These are phyloP conservation scores for Periconia sp. DNA, from an alignment of 2,329 filamentous ascomycete species.

Conservation along the genomic window DNA sequence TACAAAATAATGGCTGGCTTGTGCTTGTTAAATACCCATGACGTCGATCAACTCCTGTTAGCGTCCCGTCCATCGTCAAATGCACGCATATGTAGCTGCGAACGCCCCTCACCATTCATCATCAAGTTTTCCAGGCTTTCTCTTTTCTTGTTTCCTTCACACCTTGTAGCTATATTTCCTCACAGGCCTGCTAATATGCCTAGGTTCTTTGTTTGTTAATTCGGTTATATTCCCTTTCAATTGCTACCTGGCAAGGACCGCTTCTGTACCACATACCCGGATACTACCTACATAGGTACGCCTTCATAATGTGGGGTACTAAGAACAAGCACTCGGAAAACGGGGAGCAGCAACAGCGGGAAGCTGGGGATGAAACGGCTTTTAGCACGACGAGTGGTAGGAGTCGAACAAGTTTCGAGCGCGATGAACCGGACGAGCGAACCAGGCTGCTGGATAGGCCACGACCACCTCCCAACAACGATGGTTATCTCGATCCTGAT, in stretches of 20 bases:
- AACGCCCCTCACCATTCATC: conserved; percentile 7
- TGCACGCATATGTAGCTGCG: too few relatives aligned
- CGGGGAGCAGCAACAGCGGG: conserved; percentile 23
- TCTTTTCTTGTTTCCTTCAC: background rate
- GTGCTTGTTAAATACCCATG: conserved; percentile 11
- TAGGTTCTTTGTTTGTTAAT: background rate
- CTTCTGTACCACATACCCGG: too few relatives aligned
- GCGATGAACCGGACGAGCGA: conserved; percentile 61
- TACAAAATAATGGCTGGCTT: background rate
- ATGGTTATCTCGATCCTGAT: conserved; percentile 73
- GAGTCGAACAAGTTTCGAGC: conserved; percentile 30
- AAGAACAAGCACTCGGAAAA: conserved; percentile 52
- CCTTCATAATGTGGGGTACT: conserved; percentile 55
- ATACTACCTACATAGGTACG: background rate
- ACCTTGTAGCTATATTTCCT: background rate
- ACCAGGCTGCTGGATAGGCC: conserved; percentile 65
- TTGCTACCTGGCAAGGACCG: too few relatives aligned
- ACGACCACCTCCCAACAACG: conserved; percentile 57
- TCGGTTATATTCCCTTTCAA: background rate
- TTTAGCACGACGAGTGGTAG: conserved; percentile 9
- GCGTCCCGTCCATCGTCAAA: conserved; percentile 7
- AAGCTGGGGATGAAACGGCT: conserved; percentile 27
- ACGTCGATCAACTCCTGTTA: conserved; percentile 16
- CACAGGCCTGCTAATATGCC: background rate
- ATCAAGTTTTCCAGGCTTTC: background rate